Evolutionary conservation across 768 basidiomycete genomes (phyloP).

Genomic region (Leccinum aurantiacum): DNA sequence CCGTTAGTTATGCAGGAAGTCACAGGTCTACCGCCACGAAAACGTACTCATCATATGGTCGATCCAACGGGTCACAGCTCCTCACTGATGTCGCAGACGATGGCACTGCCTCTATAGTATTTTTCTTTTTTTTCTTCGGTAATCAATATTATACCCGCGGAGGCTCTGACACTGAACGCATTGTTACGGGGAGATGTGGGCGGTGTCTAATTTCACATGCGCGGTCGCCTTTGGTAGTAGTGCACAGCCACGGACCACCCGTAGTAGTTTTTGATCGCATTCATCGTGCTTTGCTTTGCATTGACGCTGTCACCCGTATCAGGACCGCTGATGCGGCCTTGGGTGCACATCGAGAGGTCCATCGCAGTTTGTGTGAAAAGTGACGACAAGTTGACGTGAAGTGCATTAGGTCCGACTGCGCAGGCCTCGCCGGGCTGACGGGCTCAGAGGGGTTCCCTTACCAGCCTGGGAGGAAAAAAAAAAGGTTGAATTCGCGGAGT

Average conservation of each 20-base stretch:
- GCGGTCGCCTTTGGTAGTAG: slow-evolving; percentile 15
- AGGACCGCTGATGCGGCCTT: slow-evolving; percentile 16
- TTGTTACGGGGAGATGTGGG: slow-evolving; percentile 12
- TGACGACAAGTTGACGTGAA: slow-evolving; percentile 18
- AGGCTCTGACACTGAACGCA: slow-evolving; percentile 18
- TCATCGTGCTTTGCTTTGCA: slow-evolving; percentile 11
- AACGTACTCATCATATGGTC: slow-evolving; percentile 68
- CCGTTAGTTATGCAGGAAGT: slow-evolving; percentile 44
- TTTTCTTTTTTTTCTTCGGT: slow-evolving; percentile 19
- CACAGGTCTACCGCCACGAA: slow-evolving; percentile 52
- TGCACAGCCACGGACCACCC: slow-evolving; percentile 6
- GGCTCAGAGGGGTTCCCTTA: neutral
- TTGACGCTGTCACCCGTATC: slow-evolving; percentile 26
- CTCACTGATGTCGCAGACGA: slow-evolving; percentile 54
- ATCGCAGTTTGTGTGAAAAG: slow-evolving; percentile 22
- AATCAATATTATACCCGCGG: slow-evolving; percentile 16
- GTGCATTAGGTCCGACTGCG: neutral
- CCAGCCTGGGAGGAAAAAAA: slow-evolving; percentile 12
- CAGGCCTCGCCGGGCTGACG: slow-evolving; percentile 8
- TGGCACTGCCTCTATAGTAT: slow-evolving; percentile 53
- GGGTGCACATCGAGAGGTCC: slow-evolving; percentile 4
- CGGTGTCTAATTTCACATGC: slow-evolving; percentile 18
- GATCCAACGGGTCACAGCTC: slow-evolving; percentile 50
- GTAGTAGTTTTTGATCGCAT: slow-evolving; percentile 5
- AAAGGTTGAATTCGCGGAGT: neutral